Conservation (phyloP, 2,329 filamentous ascomycete genomes). For the Capronia coronata region DNA sequence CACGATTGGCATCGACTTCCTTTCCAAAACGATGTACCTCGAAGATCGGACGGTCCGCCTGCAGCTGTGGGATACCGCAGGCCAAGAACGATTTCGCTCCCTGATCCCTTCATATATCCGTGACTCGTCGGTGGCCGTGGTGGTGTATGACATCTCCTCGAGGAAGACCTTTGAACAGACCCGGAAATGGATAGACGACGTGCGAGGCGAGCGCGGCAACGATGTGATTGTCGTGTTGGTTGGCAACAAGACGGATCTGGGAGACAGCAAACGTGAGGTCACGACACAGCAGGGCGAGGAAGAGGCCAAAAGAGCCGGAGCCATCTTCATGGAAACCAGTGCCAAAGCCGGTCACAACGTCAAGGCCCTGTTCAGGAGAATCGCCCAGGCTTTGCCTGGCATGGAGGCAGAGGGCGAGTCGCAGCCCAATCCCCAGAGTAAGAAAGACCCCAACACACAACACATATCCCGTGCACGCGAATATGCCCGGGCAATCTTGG, state of each 20-base stretch:
- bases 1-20: slow-evolving; percentile 97
- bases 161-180: slow-evolving; percentile 98
- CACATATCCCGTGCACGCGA: neutral
- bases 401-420: slow-evolving; percentile 84
- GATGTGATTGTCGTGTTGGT: slow-evolving; percentile 98
- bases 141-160: slow-evolving; percentile 97
- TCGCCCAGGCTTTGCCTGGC: slow-evolving; percentile 92
- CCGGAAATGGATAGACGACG: slow-evolving; percentile 98
- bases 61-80: slow-evolving; percentile 97
- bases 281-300: slow-evolving; percentile 95
- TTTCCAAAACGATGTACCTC: slow-evolving; percentile 99
- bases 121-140: slow-evolving; percentile 94
- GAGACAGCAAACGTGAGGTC: slow-evolving; percentile 87
- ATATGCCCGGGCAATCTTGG: neutral
- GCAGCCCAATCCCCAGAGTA: slow-evolving; percentile 28
- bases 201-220: slow-evolving; percentile 90
- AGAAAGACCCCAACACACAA: too few species aligned
- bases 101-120: slow-evolving; percentile 98
- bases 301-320: slow-evolving; percentile 92
- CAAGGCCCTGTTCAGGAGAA: slow-evolving; percentile 93
- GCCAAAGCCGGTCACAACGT: slow-evolving; percentile 98
- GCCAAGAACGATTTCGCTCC: slow-evolving; percentile 94
- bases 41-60: slow-evolving; percentile 96
- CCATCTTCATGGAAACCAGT: slow-evolving; percentile 99
- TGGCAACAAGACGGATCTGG: slow-evolving; percentile 98